Conservation (phyloP, 2,329 filamentous ascomycete genomes). For the Davidsoniella neocaledoniae region DNA sequence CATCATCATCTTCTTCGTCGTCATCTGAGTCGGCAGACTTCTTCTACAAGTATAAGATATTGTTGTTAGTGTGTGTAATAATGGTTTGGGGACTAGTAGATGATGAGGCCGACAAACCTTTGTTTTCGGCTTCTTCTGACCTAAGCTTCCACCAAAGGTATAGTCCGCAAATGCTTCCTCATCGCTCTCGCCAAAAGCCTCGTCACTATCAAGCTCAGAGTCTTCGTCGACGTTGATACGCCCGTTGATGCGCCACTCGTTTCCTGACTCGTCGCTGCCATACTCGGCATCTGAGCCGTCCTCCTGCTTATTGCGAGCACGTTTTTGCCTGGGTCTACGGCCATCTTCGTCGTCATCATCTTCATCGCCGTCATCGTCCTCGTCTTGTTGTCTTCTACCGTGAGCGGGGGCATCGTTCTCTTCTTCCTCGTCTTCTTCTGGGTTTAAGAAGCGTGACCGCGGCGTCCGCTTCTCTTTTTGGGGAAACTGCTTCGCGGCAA, state of each 20-base stretch:
- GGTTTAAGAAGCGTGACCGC: constrained; percentile 35
- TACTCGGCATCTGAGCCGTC: constrained; percentile 42
- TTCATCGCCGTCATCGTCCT: constrained; percentile 27
- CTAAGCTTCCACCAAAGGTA: constrained; percentile 32
- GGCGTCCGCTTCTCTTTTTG: constrained; percentile 30
- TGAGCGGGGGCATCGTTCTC: constrained; percentile 15
- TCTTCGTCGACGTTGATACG: constrained; percentile 40
- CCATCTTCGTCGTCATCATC: constrained; percentile 34
- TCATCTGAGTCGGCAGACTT: constrained; percentile 37
- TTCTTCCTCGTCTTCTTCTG: constrained; percentile 19
- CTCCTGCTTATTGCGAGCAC: constrained; percentile 26
- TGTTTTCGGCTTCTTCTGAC: constrained; percentile 19
- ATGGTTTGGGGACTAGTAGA: background rate
- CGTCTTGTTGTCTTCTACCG: constrained; percentile 22
- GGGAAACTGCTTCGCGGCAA: constrained; percentile 36
- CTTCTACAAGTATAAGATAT: background rate
- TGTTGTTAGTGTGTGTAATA: background rate
- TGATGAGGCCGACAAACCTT: constrained; percentile 15
- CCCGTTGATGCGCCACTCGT: constrained; percentile 64
- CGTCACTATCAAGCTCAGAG: constrained; percentile 50
- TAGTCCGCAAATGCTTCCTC: constrained; percentile 72
- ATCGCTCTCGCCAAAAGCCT: constrained; percentile 79
- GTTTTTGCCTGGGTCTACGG: constrained; percentile 23
- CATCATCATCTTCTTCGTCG: constrained; percentile 24
- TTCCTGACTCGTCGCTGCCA: constrained; percentile 71